These are phyloP conservation scores for Ceratocystis lukuohia DNA, from an alignment of 2,329 filamentous ascomycete genomes.

Conservation along the genomic window DNA sequence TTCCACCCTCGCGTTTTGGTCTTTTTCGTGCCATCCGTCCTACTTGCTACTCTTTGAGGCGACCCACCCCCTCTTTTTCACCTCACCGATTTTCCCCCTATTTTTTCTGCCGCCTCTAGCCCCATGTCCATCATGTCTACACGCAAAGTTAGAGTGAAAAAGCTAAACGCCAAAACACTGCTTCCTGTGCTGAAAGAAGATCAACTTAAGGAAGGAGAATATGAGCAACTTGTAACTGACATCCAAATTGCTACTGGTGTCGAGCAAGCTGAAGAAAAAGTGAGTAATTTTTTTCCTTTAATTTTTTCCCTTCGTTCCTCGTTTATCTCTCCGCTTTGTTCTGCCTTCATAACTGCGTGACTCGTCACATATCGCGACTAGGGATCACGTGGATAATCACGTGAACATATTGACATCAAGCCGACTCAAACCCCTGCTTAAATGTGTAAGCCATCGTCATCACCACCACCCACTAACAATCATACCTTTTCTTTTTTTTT, in stretches of 20 bases:
- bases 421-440: slow-evolving; percentile 11
- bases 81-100: slow-evolving; percentile 25
- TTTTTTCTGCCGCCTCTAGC: slow-evolving; percentile 18
- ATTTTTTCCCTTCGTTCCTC: slow-evolving; percentile 21
- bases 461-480: background rate
- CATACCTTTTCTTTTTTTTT: background rate
- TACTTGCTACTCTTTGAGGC: slow-evolving; percentile 24
- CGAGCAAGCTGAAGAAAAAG: slow-evolving; percentile 93
- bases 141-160: slow-evolving; percentile 68
- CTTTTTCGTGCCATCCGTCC: slow-evolving; percentile 19
- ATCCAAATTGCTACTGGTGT: slow-evolving; percentile 89
- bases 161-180: slow-evolving; percentile 81
- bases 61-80: slow-evolving; percentile 25
- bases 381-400: slow-evolving; percentile 38
- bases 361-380: slow-evolving; percentile 20
- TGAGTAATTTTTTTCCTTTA: slow-evolving; percentile 41
- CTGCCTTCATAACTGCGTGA: slow-evolving; percentile 19
- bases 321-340: background rate
- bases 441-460: background rate
- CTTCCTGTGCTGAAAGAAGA: slow-evolving; percentile 79
- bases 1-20: slow-evolving; percentile 39
- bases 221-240: slow-evolving; percentile 73
- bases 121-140: slow-evolving; percentile 41
- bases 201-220: slow-evolving; percentile 75
- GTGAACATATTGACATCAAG: slow-evolving; percentile 25